A percentile compares a stretch with the other conserved stretches of the same genome.
These are phyloP conservation scores for Fereydounia khargensis DNA, from an alignment of 1,284 basidiomycete species.

Conservation along the genomic window DNA sequence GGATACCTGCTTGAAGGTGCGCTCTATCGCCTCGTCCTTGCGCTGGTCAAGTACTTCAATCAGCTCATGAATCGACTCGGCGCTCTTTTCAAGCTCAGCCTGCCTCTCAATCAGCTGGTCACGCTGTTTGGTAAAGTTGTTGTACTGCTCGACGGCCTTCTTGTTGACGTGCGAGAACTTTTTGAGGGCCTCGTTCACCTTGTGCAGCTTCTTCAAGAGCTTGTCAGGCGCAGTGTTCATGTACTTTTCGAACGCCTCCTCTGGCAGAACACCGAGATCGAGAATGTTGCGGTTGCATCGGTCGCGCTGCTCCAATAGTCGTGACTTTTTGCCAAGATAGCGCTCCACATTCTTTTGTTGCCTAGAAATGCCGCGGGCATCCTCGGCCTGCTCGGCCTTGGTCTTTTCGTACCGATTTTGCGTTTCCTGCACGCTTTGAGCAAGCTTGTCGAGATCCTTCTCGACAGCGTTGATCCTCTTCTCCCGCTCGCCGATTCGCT, in stretches of 20 bases:
- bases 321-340: slow-evolving; percentile 85
- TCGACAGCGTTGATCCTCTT: slow-evolving; percentile 56
- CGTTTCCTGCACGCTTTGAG: slow-evolving; percentile 67
- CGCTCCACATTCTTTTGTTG: slow-evolving; percentile 94
- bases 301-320: slow-evolving; percentile 78
- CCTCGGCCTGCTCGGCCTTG: slow-evolving; percentile 79
- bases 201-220: slow-evolving; percentile 86
- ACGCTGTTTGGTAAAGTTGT: slow-evolving; percentile 93
- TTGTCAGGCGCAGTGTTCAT: slow-evolving; percentile 74
- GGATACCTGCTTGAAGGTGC: slow-evolving; percentile 96
- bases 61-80: slow-evolving; percentile 85
- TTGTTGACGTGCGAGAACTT: slow-evolving; percentile 99
- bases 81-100: slow-evolving; percentile 85
- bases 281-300: slow-evolving; percentile 91
- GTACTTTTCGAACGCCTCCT: slow-evolving; percentile 96
- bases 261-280: slow-evolving; percentile 90
- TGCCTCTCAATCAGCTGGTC: slow-evolving; percentile 83
- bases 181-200: slow-evolving; percentile 85
- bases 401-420: slow-evolving; percentile 70
- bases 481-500: slow-evolving; percentile 60
- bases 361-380: slow-evolving; percentile 76
- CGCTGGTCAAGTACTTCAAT: slow-evolving; percentile 91
- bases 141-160: slow-evolving; percentile 98
- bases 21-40: slow-evolving; percentile 96
- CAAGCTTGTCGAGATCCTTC: slow-evolving; percentile 65